Base-by-base conservation (phyloP, 495 filamentous ascomycete species). In the Penicillium robsamsonii region DNA sequence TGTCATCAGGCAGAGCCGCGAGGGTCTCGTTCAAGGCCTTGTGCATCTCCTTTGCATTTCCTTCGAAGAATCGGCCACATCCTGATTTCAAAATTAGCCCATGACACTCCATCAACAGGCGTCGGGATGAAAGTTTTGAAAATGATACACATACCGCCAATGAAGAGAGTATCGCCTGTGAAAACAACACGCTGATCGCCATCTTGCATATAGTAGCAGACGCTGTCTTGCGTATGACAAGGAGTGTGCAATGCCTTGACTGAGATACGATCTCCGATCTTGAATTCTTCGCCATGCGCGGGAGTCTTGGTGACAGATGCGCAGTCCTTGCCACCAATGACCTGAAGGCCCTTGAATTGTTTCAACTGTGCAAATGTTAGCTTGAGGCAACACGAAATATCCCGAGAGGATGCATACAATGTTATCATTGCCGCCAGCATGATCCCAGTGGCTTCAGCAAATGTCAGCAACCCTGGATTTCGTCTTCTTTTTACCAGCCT, bases 21-120 rank as follows among this genome's bases (percentile, higher is more conserved):
- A 98, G 80, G 1, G 84, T 91, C 72, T 89, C 82, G 66, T 98
- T 97, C 61, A 98, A 67, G 1, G 94, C 93, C 54, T 82, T 87
- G 75, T 97, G 81, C 95, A 98, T 96, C 79, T 98, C 88, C 53
- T 80, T 80, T 2, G 91, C 85, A 38, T 82, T 92, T 10, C 94
- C 94, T 73, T 98, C 94, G 64, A 97, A 98, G 79, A 98, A 98
- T 42, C 87, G 85, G n/a, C 94, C 94, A 68, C 94, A 98, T 24
- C 92, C 91, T 93, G 56, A 1, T 57, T 15, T 20, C 17, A 18
- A 50, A 18, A 22, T 54, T 44, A 58, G 51, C 18, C 12, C 0
- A 48, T 17, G 1, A 40, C 29, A 10, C 17, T 24, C 48, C n/a
- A 9, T 65, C 17, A 1, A 30, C 5, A 40, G 20, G 3, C 10